Base-by-base conservation (phyloP, 805 yeast genomes). In the Ogataea haglerorum region DNA sequence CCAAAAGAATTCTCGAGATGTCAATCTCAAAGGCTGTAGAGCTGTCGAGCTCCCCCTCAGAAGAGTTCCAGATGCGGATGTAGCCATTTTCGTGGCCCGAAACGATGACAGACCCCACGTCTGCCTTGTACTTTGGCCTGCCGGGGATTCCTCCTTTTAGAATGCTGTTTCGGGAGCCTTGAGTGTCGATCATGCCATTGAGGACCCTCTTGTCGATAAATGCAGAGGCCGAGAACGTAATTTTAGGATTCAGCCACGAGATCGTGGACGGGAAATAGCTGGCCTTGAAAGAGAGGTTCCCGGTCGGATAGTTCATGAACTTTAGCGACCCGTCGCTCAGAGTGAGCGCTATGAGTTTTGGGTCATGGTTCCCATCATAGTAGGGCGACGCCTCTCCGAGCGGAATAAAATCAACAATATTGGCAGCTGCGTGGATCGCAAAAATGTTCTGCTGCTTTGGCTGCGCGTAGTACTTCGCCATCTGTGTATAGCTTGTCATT, bases 41-140 rank as follows among this genome's bases (percentile, higher is more conserved):
- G 28, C 79, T 80, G 42, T 73, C 79, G 6, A 80, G 53, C 46
- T 86, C 96, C 15, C 85, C 84, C 42, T 80, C 78, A 0, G 95
- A 79, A 0, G 88, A 82, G 63, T 91, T 95, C 80, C 89, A 82
- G 8, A 91, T 68, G 39, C 96, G 72, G 0, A 93, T 77, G 25
- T 82, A 75, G 0, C 97, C 98, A 58, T 83, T 83, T 25, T 80
- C 76, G 56, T 93, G 96, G 0, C 97, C 98, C 0, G 95, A 81
- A 1, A 88, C 80, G 30, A 90, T 67, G 10, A 75, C 76, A 3
- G 82, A 76, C 29, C 85, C 70, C 16, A 67, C 61, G 25, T 75
- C 80, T 2, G 72, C 65, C 36, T 80, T 72, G 28, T 72, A 60
- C 22, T 66, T 67, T 16, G 73, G 70, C 23, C 71, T 65, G 0